Conservation (phyloP, 441 rosid species). For the Adansonia gregorii region DNA sequence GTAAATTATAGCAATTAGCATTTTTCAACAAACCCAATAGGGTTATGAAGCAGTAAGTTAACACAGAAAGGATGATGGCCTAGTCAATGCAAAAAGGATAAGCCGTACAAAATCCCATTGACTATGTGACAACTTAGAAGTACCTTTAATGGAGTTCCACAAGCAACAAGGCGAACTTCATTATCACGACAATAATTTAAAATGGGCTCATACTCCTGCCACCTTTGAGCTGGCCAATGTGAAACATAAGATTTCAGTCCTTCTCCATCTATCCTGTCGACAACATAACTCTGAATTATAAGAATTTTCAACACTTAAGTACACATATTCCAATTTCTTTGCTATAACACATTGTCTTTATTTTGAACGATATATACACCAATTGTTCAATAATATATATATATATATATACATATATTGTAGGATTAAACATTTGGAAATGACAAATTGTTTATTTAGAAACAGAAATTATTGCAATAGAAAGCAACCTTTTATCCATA, state of each 20-base stretch:
- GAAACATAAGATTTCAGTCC: slow-evolving; percentile 58
- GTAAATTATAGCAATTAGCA: neutral
- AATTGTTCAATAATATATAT: neutral
- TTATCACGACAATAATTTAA: slow-evolving; percentile 82
- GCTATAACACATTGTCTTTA: neutral
- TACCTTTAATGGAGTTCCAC: slow-evolving; percentile 92
- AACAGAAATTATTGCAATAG: neutral
- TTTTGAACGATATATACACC: neutral
- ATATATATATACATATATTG: neutral
- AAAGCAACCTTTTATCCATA: slow-evolving; percentile 59
- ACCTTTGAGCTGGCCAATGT: slow-evolving; percentile 74
- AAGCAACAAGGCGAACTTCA: slow-evolving; percentile 72
- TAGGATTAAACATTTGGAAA: neutral
- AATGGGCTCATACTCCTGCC: slow-evolving; percentile 88
- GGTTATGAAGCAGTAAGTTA: neutral
- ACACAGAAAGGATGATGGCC: neutral
- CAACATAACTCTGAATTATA: slow-evolving; percentile 26
- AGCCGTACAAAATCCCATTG: neutral
- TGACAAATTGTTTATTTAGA: neutral
- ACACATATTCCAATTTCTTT: neutral
- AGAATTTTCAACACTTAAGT: neutral
- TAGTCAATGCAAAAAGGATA: slow-evolving; percentile 1
- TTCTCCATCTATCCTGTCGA: slow-evolving; percentile 82
- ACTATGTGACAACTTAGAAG: neutral
- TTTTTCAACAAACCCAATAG: neutral